Base-by-base conservation (phyloP, 2,329 filamentous ascomycete species). In the Colletotrichum paranaense region DNA sequence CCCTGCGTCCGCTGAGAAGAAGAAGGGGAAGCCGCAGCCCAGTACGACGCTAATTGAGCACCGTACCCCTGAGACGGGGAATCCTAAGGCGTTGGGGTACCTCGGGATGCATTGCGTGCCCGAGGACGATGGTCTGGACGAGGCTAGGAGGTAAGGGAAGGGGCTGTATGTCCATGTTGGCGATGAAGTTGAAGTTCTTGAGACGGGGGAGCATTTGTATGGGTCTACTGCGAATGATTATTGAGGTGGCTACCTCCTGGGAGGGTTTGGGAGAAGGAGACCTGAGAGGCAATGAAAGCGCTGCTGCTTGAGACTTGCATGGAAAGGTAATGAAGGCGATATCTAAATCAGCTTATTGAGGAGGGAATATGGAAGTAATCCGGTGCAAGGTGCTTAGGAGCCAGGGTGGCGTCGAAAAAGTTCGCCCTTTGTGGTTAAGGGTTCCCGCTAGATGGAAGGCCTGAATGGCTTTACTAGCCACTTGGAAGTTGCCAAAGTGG, bases 51-150 rank as follows among this genome's bases (percentile, higher is more conserved):
- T 80, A 46, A 57, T 77, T 0, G 59, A 76, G 32, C 19, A 77
- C 19, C 74, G 79, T 0, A 80, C 75, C 2, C 75, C 78, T 0
- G 79, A 80, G 35, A 58, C 72, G 12, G 79, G 79, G 1, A 80
- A 80, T 11, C 76, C 75, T 0, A 75, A 60, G 14, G 79, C 79
- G 19, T 65, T 80, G 22, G 79, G 79, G 0, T 80, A 80, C 24
- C 32, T 80, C 16, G 79, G 79, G 2, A 79, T 80, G 77, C 79
- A 80, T 49, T 78, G 78, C n/a, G 79, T 80, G 1, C 79, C 79
- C 0, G 79, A 80, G 9, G 76, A 78, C 6, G 56, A 67, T 4
- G 68, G 74, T 5, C 12, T 79, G 11, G 49, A 60, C 0, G 70
- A 76, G 9, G 76, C 74, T 30, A 16, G 19, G 5, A 55, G 56